Evolutionary conservation across 2,329 filamentous ascomycete species (phyloP).

Genomic region (Aspergillus latus): DNA sequence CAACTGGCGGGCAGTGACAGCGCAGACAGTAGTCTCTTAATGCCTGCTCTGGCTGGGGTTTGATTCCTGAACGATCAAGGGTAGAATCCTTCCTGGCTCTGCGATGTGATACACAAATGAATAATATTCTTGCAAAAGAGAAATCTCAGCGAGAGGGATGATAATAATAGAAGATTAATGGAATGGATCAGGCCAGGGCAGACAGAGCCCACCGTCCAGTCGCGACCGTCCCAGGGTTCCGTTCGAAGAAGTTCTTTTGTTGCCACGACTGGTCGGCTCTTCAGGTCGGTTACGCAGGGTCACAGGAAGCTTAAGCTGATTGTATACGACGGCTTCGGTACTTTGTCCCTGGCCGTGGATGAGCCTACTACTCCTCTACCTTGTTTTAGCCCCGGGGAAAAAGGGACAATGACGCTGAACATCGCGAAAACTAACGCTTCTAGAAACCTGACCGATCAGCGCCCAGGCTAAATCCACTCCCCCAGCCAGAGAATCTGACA

Average conservation of each 20-base stretch:
- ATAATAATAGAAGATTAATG: background rate
- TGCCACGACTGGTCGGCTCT: constrained; percentile 14
- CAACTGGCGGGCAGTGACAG: constrained; percentile 16
- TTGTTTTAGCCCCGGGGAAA: too few species aligned
- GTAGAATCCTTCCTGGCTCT: background rate
- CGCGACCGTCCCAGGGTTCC: constrained; percentile 16
- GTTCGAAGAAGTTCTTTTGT: constrained; percentile 7
- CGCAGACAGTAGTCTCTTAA: background rate
- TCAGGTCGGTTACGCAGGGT: constrained; percentile 4
- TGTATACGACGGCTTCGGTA: background rate
- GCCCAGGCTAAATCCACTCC: background rate
- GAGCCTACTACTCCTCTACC: too few species aligned
- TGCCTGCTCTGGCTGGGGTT: background rate
- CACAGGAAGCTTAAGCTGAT: background rate
- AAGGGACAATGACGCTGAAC: constrained; percentile 5
- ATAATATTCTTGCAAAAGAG: background rate
- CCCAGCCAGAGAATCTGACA: constrained; percentile 6
- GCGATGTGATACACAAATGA: background rate
- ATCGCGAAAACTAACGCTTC: constrained; percentile 7
- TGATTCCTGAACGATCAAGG: background rate
- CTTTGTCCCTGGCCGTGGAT: background rate
- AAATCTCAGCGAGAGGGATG: background rate
- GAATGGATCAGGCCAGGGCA: constrained; percentile 7
- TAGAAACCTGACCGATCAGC: constrained; percentile 2
- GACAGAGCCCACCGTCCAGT: constrained; percentile 10